Percentiles rank a stretch among this genome's conserved stretches.
Conservation (phyloP, 352 stramenopile species). For the Pythium diclinum region DNA sequence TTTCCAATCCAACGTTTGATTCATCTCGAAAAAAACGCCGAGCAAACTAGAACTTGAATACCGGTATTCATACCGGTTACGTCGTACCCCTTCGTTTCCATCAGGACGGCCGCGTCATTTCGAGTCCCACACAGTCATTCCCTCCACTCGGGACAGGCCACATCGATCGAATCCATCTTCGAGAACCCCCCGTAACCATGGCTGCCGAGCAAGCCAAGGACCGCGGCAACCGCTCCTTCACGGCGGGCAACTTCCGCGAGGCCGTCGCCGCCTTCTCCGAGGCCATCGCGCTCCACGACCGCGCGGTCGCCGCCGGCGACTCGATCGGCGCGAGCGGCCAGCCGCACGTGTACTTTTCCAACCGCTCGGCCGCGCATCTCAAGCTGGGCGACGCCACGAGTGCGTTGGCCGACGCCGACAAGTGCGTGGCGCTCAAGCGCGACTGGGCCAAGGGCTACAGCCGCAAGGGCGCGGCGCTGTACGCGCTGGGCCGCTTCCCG, state of each 20-base stretch:
- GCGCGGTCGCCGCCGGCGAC: conserved; percentile 12
- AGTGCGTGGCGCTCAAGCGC: conserved; percentile 70
- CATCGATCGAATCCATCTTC: background rate
- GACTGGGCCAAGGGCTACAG: conserved; percentile 88
- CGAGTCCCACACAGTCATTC: background rate
- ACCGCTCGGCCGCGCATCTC: conserved; percentile 81
- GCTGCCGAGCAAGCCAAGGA: conserved; percentile 86
- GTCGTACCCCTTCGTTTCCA: background rate
- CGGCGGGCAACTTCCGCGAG: conserved; percentile 60
- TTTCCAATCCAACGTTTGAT: background rate
- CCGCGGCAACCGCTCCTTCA: conserved; percentile 81
- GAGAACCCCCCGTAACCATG: conserved; percentile 32
- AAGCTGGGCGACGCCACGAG: conserved; percentile 66
- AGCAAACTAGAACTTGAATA: background rate
- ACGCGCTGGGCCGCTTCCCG: conserved; percentile 53
- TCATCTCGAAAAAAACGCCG: background rate
- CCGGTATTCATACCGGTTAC: background rate
- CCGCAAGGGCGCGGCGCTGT: conserved; percentile 75
- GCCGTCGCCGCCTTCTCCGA: conserved; percentile 75
- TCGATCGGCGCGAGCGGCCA: conserved; percentile 12
- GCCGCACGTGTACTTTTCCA: conserved; percentile 74
- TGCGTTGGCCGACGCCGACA: conserved; percentile 75
- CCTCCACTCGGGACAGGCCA: background rate
- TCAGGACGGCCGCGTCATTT: conserved; percentile 2
- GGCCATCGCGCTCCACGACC: conserved; percentile 61